Evolutionary conservation across 306 rosid species (phyloP), one percentile per base, ranked within the genome.

Genomic region (Echinosophora koreensis): DNA sequence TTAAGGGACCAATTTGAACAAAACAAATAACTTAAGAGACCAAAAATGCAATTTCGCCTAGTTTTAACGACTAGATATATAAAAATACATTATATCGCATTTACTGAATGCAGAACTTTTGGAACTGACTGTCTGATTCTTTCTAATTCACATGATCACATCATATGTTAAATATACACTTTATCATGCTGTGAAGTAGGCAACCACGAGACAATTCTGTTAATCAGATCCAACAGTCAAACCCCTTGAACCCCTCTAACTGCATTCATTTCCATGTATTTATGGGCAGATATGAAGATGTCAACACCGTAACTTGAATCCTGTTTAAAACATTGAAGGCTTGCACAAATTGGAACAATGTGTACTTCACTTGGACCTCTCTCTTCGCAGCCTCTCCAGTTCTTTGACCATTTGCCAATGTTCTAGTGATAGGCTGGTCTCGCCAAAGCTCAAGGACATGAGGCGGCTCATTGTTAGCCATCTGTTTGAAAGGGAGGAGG

Each of bases 361-460:
- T 2, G 37, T 16, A 7, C 74, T 68, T 91, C 89, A 95, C 77
- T 66, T 83, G 69, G 86, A 81, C 85, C 97, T 88, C 89, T 92
- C 94, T 64, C 74, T 79, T n/a, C 97, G 86, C 73, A 92, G 85
- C 86, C 89, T 84, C 81, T 95, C 97, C 50, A 92, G 86, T 79
- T 92, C 97, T 89, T 84, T 88, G 6, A 87, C 96, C 97, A 88
- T 88, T 82, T 88, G 93, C 97, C 97, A 95, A 42, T 92, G 97
- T 81, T 89, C 94, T 17, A 75, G 68, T 14, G 96, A 84, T 16
- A 90, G 80, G 51, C 83, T 80, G 82, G 87, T 89, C 88, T 95
- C 99, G 8, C 97, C 94, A 42, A 82, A 84, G 88, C 99, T 92
- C 77, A 80, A 54, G 46, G 87, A 90, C 82, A 92, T 58, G 65